These are phyloP conservation scores for Carex myosuroides DNA, from an alignment of 176 grass and related monocot genomes.

Conservation along the genomic window DNA sequence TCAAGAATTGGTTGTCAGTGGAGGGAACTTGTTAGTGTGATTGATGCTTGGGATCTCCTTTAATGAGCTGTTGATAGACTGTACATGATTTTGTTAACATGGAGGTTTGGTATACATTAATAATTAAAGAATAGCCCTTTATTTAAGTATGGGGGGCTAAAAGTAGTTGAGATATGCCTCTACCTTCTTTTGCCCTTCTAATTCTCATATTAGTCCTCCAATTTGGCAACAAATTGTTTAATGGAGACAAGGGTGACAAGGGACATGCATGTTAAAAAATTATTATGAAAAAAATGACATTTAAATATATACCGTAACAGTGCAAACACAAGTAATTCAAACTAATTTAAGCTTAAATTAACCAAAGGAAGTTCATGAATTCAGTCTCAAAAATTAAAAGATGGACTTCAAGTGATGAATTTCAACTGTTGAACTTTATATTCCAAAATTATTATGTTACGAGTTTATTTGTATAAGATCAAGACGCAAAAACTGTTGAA, in stretches of 20 bases:
- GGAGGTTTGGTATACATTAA: conserved; percentile 7
- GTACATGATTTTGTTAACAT: not conserved
- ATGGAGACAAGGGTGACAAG: not conserved
- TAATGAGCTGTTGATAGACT: conserved; percentile 21
- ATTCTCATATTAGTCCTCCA: not conserved
- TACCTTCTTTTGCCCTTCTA: not conserved
- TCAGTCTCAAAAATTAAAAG: not conserved
- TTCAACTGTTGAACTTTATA: not conserved
- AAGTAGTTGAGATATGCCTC: not conserved
- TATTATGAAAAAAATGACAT: not conserved
- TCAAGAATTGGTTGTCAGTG: not conserved
- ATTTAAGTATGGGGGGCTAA: not conserved
- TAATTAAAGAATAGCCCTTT: not conserved
- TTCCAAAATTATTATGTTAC: not conserved
- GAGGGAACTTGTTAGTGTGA: conserved; percentile 11
- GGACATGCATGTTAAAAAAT: not conserved
- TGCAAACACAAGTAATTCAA: not conserved
- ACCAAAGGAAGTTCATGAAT: not conserved
- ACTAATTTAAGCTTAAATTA: not conserved
- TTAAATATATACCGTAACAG: not conserved
- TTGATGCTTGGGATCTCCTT: not conserved
- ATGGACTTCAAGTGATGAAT: not conserved
- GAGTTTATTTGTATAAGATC: not conserved
- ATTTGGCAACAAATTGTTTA: not conserved
- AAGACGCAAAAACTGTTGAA: no score